Evolutionary conservation across 1,139 yeast genomes (phyloP).

Genomic region (Suhomyces bolitotheri): DNA sequence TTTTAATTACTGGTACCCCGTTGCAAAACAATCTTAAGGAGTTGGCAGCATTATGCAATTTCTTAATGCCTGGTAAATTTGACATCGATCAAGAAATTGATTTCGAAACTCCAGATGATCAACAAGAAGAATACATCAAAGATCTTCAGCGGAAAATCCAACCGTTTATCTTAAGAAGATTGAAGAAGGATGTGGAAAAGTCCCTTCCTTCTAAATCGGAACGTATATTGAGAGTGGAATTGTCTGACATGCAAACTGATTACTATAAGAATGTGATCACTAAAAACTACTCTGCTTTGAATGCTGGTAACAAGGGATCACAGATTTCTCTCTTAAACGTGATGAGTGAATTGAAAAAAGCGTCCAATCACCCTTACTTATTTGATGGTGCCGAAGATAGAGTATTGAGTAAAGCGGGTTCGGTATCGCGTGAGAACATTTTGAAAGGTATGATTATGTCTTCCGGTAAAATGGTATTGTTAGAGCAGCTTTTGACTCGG

Average conservation of each 20-base stretch:
- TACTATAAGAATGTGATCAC: slow-evolving; percentile 93
- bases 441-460: slow-evolving; percentile 94
- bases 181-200: slow-evolving; percentile 96
- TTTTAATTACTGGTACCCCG: slow-evolving; percentile 97
- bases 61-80: slow-evolving; percentile 93
- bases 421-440: slow-evolving; percentile 70
- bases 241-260: slow-evolving; percentile 92
- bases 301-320: slow-evolving; percentile 74
- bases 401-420: slow-evolving; percentile 64
- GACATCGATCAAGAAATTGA: slow-evolving; percentile 92
- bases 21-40: slow-evolving; percentile 94
- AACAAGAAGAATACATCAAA: slow-evolving; percentile 86
- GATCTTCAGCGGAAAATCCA: slow-evolving; percentile 80
- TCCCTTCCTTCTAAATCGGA: slow-evolving; percentile 94
- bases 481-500: slow-evolving; percentile 84
- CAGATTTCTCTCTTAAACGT: slow-evolving; percentile 86
- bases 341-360: slow-evolving; percentile 94
- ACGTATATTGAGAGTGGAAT: slow-evolving; percentile 89
- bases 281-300: slow-evolving; percentile 85
- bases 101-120: slow-evolving; percentile 78
- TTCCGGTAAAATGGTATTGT: slow-evolving; percentile 94
- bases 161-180: slow-evolving; percentile 87
- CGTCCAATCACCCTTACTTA: slow-evolving; percentile 93
- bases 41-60: slow-evolving; percentile 90
- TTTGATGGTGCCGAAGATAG: slow-evolving; percentile 92